Evolutionary conservation across 345 rosid genomes (phyloP).

Genomic region (Brassica rapa): DNA sequence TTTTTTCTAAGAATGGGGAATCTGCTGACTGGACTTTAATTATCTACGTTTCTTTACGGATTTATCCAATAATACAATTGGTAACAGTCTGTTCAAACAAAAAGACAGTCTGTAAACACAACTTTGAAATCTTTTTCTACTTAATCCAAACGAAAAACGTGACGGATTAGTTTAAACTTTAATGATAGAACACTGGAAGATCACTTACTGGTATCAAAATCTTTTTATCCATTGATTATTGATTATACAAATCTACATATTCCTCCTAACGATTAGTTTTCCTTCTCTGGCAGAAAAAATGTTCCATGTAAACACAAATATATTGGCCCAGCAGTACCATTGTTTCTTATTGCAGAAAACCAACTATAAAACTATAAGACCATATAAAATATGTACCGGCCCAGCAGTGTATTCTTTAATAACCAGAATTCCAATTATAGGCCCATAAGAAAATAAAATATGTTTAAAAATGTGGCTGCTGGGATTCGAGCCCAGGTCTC

Average conservation of each 20-base stretch:
- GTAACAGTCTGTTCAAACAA: background rate
- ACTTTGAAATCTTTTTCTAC: background rate
- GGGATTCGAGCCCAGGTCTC: slow-evolving; percentile 92
- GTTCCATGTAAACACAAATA: background rate
- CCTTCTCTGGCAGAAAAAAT: background rate
- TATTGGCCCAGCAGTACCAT: slow-evolving; percentile 4
- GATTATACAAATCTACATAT: background rate
- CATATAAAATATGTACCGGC: background rate
- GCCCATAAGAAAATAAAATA: background rate
- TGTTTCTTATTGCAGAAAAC: background rate
- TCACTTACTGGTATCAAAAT: background rate
- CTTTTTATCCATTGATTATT: background rate
- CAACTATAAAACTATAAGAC: background rate
- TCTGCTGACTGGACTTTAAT: slow-evolving; percentile 11
- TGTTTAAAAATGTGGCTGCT: slow-evolving; percentile 53
- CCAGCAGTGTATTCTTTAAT: background rate
- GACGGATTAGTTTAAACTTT: background rate
- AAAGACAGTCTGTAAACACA: background rate
- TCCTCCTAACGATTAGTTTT: background rate
- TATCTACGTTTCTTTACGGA: background rate
- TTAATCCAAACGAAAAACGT: background rate
- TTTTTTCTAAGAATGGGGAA: background rate
- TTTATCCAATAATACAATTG: slow-evolving; percentile 10
- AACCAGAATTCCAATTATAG: background rate
- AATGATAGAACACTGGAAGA: background rate